A percentile compares a stretch with the other conserved stretches of the same genome.
Conservation (phyloP, 1,284 basidiomycete genomes). For the Marasmius tenuissimus region DNA sequence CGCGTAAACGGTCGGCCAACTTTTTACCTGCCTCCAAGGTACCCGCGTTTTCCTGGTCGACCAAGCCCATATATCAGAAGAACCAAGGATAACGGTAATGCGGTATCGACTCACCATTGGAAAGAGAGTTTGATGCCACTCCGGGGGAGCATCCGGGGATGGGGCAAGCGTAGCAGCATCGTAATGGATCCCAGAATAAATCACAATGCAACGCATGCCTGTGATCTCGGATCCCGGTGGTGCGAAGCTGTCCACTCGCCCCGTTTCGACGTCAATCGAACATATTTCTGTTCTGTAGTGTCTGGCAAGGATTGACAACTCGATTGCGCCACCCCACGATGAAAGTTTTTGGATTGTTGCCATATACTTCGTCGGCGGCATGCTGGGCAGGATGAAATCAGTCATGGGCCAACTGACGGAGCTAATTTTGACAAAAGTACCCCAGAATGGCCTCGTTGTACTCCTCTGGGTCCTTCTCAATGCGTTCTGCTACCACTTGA, state of each 20-base stretch:
- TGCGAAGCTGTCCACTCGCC: slow-evolving; percentile 83
- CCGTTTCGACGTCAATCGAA: slow-evolving; percentile 89
- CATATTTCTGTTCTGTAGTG: slow-evolving; percentile 85
- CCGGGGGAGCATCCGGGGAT: slow-evolving; percentile 65
- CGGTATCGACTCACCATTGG: slow-evolving; percentile 44
- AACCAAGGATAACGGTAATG: neutral
- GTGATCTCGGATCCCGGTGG: slow-evolving; percentile 46
- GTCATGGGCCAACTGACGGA: slow-evolving; percentile 1
- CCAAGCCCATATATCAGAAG: slow-evolving; percentile 15
- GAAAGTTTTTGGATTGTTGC: slow-evolving; percentile 74
- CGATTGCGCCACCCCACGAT: slow-evolving; percentile 94
- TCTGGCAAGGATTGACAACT: slow-evolving; percentile 78
- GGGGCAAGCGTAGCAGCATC: slow-evolving; percentile 88
- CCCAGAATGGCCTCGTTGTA: slow-evolving; percentile 87
- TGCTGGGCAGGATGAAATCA: slow-evolving; percentile 34
- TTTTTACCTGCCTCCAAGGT: slow-evolving; percentile 68
- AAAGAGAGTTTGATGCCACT: slow-evolving; percentile 90
- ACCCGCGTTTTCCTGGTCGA: slow-evolving; percentile 44
- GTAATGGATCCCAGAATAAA: slow-evolving; percentile 95
- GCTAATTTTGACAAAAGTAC: slow-evolving; percentile 37
- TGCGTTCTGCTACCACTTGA: slow-evolving; percentile 80
- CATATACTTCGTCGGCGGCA: slow-evolving; percentile 76
- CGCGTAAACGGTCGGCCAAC: slow-evolving; percentile 71
- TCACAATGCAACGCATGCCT: slow-evolving; percentile 58
- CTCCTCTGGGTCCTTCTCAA: slow-evolving; percentile 64